A percentile compares a stretch with the other conserved stretches of the same genome.
Evolutionary conservation across 108 stramenopile species (phyloP).

Genomic region (Nitzschia palea): DNA sequence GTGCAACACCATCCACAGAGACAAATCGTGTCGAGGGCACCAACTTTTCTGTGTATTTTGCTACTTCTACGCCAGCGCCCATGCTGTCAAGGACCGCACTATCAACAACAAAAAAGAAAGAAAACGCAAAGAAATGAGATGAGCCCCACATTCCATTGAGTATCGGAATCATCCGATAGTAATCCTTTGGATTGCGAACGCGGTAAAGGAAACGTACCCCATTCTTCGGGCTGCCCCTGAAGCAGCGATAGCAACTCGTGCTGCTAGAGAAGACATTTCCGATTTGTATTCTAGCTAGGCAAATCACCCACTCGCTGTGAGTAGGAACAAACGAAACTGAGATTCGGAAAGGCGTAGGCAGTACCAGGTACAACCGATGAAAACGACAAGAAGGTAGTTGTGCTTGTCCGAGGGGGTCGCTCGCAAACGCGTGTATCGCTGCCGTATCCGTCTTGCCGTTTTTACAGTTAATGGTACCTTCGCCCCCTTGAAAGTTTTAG

Average conservation of each 20-base stretch:
- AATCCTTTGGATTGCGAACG: no score
- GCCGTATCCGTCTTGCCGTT: no score
- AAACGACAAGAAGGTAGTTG: no score
- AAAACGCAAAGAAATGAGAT: neutral
- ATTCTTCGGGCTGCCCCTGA: slow-evolving; percentile 64
- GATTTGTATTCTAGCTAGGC: neutral
- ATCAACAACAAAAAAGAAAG: neutral
- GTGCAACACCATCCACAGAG: slow-evolving; percentile 78
- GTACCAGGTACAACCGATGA: no score
- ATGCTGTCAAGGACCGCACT: slow-evolving; percentile 49
- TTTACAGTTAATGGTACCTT: no score
- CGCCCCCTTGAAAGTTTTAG: no score
- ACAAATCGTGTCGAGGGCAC: slow-evolving; percentile 89
- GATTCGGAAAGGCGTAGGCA: no score
- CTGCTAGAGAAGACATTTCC: slow-evolving; percentile 55
- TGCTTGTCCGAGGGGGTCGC: no score
- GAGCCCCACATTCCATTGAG: no score
- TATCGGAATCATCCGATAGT: no score
- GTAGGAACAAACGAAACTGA: no score
- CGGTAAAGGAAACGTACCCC: slow-evolving; percentile 42
- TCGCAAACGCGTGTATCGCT: no score
- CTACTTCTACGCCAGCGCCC: slow-evolving; percentile 78
- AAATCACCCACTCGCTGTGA: neutral
- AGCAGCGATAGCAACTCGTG: slow-evolving; percentile 66
- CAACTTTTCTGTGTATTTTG: slow-evolving; percentile 78